Conservation (phyloP, 164 flowering plant genomes). For the Magnolia sinica region DNA sequence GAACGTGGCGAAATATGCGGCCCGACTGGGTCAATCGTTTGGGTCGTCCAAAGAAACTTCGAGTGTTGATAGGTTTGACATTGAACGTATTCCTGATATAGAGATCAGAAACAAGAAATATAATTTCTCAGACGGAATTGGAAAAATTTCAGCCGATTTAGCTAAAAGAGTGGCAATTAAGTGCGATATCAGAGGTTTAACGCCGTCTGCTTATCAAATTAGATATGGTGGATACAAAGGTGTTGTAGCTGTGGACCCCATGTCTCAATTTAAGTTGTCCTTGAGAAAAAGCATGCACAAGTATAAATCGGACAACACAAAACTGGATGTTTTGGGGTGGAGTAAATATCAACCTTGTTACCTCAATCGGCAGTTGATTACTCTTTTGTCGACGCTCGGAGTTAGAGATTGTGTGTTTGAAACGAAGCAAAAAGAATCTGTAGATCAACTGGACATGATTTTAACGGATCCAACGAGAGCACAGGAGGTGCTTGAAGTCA, state of each 20-base stretch:
- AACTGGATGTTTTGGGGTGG: constrained; percentile 69
- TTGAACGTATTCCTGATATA: constrained; percentile 57
- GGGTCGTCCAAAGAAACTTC: constrained; percentile 79
- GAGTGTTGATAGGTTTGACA: constrained; percentile 44
- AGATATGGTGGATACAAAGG: constrained; percentile 93
- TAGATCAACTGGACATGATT: constrained; percentile 53
- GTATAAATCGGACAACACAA: constrained; percentile 50
- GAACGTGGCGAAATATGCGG: constrained; percentile 88
- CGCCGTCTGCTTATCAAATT: constrained; percentile 85
- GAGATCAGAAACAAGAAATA: constrained; percentile 35
- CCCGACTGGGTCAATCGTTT: constrained; percentile 88
- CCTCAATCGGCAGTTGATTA: constrained; percentile 77
- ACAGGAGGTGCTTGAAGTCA: constrained; percentile 56
- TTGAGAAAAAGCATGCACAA: constrained; percentile 78
- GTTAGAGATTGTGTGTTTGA: constrained; percentile 56
- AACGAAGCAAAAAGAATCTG: constrained; percentile 61
- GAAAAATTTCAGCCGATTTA: constrained; percentile 76
- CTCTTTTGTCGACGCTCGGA: constrained; percentile 86
- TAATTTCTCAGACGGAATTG: constrained; percentile 90
- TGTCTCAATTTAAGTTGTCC: constrained; percentile 47
- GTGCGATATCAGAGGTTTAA: constrained; percentile 36
- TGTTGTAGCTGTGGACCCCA: constrained; percentile 83
- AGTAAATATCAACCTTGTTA: constrained; percentile 80
- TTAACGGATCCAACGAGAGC: constrained; percentile 60
- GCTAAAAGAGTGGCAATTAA: constrained; percentile 65